Percentiles rank a stretch among this genome's conserved stretches.
phyloP scores from a whole-genome alignment of 1,284 basidiomycete genomes.

The Microbotryum violaceum region DNA sequence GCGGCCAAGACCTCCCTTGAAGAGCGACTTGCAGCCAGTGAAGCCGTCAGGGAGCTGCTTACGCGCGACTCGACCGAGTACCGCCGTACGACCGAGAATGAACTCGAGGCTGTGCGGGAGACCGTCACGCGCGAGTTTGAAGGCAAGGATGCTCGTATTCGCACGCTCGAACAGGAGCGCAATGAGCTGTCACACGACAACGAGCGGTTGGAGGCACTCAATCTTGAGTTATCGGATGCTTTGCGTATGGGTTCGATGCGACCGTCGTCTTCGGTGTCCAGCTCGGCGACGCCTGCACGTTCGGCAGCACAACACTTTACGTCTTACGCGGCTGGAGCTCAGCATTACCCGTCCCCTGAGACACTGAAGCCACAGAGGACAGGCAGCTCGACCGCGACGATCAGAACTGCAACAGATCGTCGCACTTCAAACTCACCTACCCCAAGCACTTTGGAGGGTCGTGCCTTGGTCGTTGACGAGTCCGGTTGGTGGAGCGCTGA shows the following conservation, averaged over 20 bases:
- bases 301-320: neutral
- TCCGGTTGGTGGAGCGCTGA: conserved; percentile 5
- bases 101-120: conserved; percentile 3
- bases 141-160: neutral
- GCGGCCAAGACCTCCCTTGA: neutral
- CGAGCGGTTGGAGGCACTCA: neutral
- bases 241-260: neutral
- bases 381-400: conserved; percentile 6
- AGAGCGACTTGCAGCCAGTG: neutral
- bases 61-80: neutral
- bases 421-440: conserved; percentile 4
- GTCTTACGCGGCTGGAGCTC: neutral
- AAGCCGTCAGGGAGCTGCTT: neutral
- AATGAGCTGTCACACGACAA: conserved; percentile 3
- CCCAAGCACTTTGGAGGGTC: neutral
- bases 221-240: neutral
- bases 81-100: neutral
- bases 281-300: neutral
- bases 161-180: neutral
- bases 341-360: neutral
- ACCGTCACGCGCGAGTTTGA: conserved; percentile 4
- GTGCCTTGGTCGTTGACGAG: neutral
- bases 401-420: conserved; percentile 9
- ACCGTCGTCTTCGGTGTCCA: neutral
- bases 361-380: conserved; percentile 8